phyloP scores from a whole-genome alignment of 495 filamentous ascomycete genomes.

The Penicillium paradoxum region DNA sequence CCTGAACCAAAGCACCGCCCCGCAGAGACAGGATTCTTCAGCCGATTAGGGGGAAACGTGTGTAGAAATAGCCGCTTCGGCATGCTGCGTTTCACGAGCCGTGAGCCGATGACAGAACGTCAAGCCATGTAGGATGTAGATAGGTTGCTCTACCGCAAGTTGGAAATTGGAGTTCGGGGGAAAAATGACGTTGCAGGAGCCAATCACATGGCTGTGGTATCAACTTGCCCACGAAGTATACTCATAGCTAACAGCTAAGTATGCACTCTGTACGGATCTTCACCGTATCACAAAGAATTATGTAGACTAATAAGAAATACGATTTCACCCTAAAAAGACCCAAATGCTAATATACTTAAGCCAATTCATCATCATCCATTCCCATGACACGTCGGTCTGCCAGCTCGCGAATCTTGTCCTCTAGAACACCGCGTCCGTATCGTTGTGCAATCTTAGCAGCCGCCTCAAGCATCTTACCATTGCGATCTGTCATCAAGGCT shows the following conservation, averaged over 20 bases:
- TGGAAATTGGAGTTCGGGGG: slow-evolving; percentile 7
- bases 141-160: background rate
- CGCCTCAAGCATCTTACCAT: slow-evolving; percentile 79
- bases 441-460: slow-evolving; percentile 77
- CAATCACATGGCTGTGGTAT: slow-evolving; percentile 21
- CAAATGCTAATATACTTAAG: too few relatives aligned
- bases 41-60: slow-evolving; percentile 8
- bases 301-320: too few relatives aligned
- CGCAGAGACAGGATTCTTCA: slow-evolving; percentile 2
- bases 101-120: slow-evolving; percentile 1
- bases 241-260: too few relatives aligned
- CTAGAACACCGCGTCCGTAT: slow-evolving; percentile 69
- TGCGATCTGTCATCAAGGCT: slow-evolving; percentile 67
- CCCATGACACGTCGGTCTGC: slow-evolving; percentile 60
- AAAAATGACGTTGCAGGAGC: slow-evolving; percentile 8
- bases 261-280: too few relatives aligned
- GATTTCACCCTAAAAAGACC: too few relatives aligned
- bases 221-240: slow-evolving; percentile 8
- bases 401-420: slow-evolving; percentile 80
- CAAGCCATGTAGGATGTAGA: slow-evolving; percentile 8
- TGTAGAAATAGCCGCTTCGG: slow-evolving; percentile 27
- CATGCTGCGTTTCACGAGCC: slow-evolving; percentile 25
- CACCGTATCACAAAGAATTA: too few relatives aligned
- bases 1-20: slow-evolving; percentile 26
- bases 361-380: slow-evolving; percentile 50